Evolutionary conservation across 768 basidiomycete species (phyloP).

Genomic region (Auriscalpium microsporum): DNA sequence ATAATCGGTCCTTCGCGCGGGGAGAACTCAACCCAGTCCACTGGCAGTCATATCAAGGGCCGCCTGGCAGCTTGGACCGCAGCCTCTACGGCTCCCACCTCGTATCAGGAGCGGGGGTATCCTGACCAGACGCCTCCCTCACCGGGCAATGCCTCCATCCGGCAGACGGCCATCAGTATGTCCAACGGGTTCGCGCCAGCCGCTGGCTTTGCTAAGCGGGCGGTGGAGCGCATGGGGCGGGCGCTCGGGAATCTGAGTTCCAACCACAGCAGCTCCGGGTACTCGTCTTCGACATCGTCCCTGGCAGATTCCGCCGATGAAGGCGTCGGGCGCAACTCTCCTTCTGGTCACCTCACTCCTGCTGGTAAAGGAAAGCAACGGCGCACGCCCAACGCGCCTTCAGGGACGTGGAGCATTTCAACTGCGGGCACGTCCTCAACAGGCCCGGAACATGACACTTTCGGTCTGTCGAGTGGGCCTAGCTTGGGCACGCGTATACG

Average conservation of each 20-base stretch:
- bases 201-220: slow-evolving; percentile 49
- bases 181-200: slow-evolving; percentile 60
- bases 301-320: slow-evolving; percentile 1
- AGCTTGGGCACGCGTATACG: slow-evolving; percentile 48
- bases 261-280: neutral
- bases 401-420: slow-evolving; percentile 40
- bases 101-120: slow-evolving; percentile 20
- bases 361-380: slow-evolving; percentile 29
- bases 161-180: slow-evolving; percentile 70
- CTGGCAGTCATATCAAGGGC: slow-evolving; percentile 37
- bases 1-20: slow-evolving; percentile 32
- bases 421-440: slow-evolving; percentile 43
- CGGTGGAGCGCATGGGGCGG: slow-evolving; percentile 59
- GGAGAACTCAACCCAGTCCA: slow-evolving; percentile 23
- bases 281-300: slow-evolving; percentile 33
- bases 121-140: slow-evolving; percentile 19
- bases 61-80: slow-evolving; percentile 40
- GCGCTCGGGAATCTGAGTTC: slow-evolving; percentile 10
- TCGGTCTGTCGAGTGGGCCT: slow-evolving; percentile 31
- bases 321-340: slow-evolving; percentile 8
- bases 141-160: slow-evolving; percentile 27
- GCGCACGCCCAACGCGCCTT: slow-evolving; percentile 54
- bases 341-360: slow-evolving; percentile 8
- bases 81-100: slow-evolving; percentile 11
- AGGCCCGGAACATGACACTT: slow-evolving; percentile 35